These are phyloP conservation scores for Cudoniella acicularis DNA, from an alignment of 495 filamentous ascomycete species.

Conservation along the genomic window DNA sequence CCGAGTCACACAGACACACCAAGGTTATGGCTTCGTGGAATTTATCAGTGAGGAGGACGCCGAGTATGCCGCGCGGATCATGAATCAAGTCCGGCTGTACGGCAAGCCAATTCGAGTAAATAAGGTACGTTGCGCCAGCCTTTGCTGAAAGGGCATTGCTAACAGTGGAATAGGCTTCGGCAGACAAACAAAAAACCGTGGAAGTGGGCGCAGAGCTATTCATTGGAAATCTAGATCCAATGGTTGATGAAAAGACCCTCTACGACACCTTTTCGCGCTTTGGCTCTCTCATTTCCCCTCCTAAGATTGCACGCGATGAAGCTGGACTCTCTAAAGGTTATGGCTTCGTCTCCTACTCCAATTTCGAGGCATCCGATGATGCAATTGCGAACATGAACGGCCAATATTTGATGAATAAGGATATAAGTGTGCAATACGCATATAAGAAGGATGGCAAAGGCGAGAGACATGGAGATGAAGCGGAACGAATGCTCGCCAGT, in stretches of 20 bases:
- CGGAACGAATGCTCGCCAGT: constrained; percentile 86
- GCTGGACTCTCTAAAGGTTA: constrained; percentile 90
- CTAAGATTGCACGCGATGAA: constrained; percentile 94
- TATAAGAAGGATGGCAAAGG: constrained; percentile 99
- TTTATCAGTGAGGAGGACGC: constrained; percentile 95
- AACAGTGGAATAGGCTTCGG: constrained; percentile 52
- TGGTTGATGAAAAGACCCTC: constrained; percentile 95
- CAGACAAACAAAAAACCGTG: constrained; percentile 93
- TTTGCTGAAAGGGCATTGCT: constrained; percentile 7
- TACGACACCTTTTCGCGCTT: constrained; percentile 97
- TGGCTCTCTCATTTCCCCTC: constrained; percentile 74
- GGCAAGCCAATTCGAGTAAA: constrained; percentile 97
- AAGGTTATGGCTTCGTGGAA: constrained; percentile 98
- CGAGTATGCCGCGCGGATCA: constrained; percentile 93
- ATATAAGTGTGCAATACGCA: constrained; percentile 92
- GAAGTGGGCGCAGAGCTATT: constrained; percentile 98
- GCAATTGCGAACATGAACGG: constrained; percentile 92
- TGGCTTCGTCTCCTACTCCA: constrained; percentile 91
- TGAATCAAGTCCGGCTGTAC: constrained; percentile 92
- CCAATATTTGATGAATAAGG: constrained; percentile 95
- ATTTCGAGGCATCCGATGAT: constrained; percentile 92
- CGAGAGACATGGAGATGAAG: constrained; percentile 91
- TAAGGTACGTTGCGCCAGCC: constrained; percentile 53
- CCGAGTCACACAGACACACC: constrained; percentile 91
- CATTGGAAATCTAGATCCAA: constrained; percentile 90